Evolutionary conservation across 371 early-diverging fungal genomes (phyloP).

Genomic region (Mucor plumbeus): DNA sequence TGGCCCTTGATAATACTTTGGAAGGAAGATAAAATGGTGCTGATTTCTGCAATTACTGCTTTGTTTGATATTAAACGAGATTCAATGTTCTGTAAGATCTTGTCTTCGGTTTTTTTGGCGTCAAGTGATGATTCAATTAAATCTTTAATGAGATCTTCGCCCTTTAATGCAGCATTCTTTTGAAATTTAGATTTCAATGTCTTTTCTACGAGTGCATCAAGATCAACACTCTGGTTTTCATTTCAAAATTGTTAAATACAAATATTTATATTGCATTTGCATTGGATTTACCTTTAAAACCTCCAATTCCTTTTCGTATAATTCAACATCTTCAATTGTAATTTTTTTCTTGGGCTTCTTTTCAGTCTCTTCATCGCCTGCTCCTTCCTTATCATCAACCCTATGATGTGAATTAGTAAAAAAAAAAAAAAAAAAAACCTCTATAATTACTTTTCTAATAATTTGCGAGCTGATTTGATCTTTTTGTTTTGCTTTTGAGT

Average conservation of each 20-base stretch:
- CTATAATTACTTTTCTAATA: slow-evolving; percentile 19
- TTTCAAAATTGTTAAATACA: not conserved
- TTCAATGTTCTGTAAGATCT: slow-evolving; percentile 32
- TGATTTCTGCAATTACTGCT: slow-evolving; percentile 27
- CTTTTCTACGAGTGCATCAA: slow-evolving; percentile 42
- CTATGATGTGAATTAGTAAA: not conserved
- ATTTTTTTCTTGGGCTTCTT: slow-evolving; percentile 18
- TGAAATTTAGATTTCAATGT: slow-evolving; percentile 36
- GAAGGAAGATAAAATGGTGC: slow-evolving; percentile 26
- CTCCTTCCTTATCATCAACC: slow-evolving; percentile 4
- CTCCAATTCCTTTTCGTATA: slow-evolving; percentile 41
- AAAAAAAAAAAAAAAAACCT: too few species aligned
- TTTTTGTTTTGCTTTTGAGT: slow-evolving; percentile 44
- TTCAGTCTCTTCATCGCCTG: not conserved
- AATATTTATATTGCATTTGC: not conserved
- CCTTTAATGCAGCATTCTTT: slow-evolving; percentile 35
- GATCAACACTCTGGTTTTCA: slow-evolving; percentile 30
- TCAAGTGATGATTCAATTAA: slow-evolving; percentile 12
- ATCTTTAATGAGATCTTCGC: slow-evolving; percentile 22
- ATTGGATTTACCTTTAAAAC: slow-evolving; percentile 34
- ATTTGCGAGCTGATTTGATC: slow-evolving; percentile 29
- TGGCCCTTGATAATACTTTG: slow-evolving; percentile 27
- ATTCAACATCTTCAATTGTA: slow-evolving; percentile 29
- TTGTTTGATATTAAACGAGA: slow-evolving; percentile 39
- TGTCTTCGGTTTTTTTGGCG: slow-evolving; percentile 12